Evolutionary conservation across 768 basidiomycete genomes (phyloP).

Genomic region (Trametes maxima): DNA sequence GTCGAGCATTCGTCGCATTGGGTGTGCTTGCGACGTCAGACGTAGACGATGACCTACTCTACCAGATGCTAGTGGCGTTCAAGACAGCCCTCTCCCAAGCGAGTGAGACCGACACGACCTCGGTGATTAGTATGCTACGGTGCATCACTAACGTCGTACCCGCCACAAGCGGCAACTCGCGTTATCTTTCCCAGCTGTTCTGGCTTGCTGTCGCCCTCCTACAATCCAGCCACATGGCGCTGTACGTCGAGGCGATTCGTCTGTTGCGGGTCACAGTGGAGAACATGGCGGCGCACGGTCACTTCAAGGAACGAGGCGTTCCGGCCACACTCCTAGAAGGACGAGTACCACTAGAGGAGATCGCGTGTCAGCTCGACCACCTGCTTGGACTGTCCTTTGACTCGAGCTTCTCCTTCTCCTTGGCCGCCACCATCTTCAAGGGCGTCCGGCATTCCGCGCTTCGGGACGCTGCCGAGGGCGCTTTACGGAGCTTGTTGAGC

Average conservation of each 20-base stretch:
- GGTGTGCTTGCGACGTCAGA: slow-evolving; percentile 82
- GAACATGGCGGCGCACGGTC: slow-evolving; percentile 60
- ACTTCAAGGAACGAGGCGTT: slow-evolving; percentile 58
- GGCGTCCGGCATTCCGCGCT: slow-evolving; percentile 73
- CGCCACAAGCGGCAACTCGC: slow-evolving; percentile 64
- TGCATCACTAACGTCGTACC: slow-evolving; percentile 81
- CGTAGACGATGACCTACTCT: slow-evolving; percentile 90
- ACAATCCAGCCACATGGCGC: slow-evolving; percentile 70
- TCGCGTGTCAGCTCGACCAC: slow-evolving; percentile 71
- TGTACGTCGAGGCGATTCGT: slow-evolving; percentile 69
- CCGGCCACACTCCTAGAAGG: slow-evolving; percentile 61
- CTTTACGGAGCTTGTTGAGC: slow-evolving; percentile 62
- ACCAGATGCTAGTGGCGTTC: slow-evolving; percentile 91
- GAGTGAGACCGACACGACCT: slow-evolving; percentile 67
- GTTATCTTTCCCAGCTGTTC: slow-evolving; percentile 76
- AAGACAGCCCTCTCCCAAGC: slow-evolving; percentile 67
- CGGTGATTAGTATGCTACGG: slow-evolving; percentile 86
- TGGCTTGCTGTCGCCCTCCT: slow-evolving; percentile 88
- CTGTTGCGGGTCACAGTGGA: slow-evolving; percentile 68
- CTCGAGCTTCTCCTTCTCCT: slow-evolving; percentile 74
- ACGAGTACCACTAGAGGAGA: slow-evolving; percentile 65
- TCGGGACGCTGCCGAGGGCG: slow-evolving; percentile 59
- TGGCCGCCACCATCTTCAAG: slow-evolving; percentile 85
- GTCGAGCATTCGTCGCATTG: slow-evolving; percentile 82
- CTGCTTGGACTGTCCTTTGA: slow-evolving; percentile 78